A percentile compares a stretch with the other conserved stretches of the same genome.
Evolutionary conservation across 768 basidiomycete genomes (phyloP).

Genomic region (Sutorius australiensis): DNA sequence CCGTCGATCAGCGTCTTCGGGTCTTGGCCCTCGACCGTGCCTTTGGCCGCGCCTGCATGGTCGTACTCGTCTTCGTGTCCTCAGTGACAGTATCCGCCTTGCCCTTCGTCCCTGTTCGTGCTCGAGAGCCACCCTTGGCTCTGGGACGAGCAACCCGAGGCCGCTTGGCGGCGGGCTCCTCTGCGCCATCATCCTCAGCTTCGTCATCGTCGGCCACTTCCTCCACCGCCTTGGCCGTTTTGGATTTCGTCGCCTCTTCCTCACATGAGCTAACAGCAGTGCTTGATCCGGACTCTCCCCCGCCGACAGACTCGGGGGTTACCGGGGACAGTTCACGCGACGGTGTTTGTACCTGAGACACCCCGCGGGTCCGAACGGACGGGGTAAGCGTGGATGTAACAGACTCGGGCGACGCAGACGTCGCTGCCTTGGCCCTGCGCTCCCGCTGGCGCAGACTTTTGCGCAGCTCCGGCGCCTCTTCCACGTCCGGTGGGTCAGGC

Average conservation of each 20-base stretch:
- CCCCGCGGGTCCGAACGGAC: constrained; percentile 16
- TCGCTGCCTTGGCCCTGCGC: constrained; percentile 21
- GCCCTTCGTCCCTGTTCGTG: constrained; percentile 14
- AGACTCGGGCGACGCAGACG: constrained; percentile 24
- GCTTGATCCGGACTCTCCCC: constrained; percentile 30
- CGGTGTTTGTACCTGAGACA: constrained; percentile 20
- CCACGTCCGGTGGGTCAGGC: constrained; percentile 14
- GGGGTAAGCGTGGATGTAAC: constrained; percentile 30
- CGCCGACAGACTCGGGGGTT: constrained; percentile 26
- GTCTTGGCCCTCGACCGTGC: constrained; percentile 28
- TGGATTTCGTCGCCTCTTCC: constrained; percentile 24
- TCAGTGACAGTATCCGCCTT: constrained; percentile 10
- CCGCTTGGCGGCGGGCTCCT: constrained; percentile 16
- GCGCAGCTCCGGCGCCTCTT: constrained; percentile 23
- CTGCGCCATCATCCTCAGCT: constrained; percentile 12
- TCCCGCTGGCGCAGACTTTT: constrained; percentile 31
- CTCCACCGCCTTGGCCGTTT: constrained; percentile 13
- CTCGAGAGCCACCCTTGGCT: constrained; percentile 23
- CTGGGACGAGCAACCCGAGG: constrained; percentile 19
- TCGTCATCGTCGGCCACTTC: constrained; percentile 12
- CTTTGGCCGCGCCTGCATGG: constrained; percentile 29
- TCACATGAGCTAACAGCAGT: constrained; percentile 32
- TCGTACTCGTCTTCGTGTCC: constrained; percentile 14
- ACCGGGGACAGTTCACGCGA: constrained; percentile 24
- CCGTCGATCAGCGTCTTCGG: constrained; percentile 28